Percentiles rank a stretch among this genome's conserved stretches.
These are phyloP conservation scores for Populus alba DNA, from an alignment of 345 rosid genomes.

Conservation along the genomic window DNA sequence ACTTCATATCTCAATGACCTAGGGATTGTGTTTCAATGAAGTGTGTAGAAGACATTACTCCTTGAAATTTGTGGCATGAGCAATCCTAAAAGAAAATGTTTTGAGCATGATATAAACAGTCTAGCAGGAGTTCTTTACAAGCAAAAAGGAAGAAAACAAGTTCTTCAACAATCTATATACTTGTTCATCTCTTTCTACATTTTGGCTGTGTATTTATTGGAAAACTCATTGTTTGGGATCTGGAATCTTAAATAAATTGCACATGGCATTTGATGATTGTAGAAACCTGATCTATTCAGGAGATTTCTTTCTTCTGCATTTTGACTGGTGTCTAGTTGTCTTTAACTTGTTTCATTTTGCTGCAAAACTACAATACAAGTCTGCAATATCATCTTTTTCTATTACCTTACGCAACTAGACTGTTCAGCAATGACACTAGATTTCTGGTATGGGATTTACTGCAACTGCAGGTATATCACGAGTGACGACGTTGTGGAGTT, in stretches of 20 bases:
- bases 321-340: background rate
- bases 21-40: background rate
- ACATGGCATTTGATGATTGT: no score
- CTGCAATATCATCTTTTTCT: background rate
- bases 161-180: no score
- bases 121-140: no score
- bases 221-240: background rate
- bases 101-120: background rate
- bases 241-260: background rate
- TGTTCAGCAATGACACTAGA: background rate
- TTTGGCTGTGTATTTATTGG: background rate
- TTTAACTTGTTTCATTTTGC: background rate
- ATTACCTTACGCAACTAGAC: no score
- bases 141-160: no score
- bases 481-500: conserved; percentile 74
- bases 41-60: background rate
- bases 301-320: background rate
- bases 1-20: background rate
- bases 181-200: no score
- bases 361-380: background rate
- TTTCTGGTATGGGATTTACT: background rate
- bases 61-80: background rate
- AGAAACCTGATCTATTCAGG: background rate
- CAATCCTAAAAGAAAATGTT: background rate
- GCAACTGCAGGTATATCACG: conserved; percentile 51